phyloP scores from a whole-genome alignment of 768 basidiomycete species.

The Amanita fuliginea region DNA sequence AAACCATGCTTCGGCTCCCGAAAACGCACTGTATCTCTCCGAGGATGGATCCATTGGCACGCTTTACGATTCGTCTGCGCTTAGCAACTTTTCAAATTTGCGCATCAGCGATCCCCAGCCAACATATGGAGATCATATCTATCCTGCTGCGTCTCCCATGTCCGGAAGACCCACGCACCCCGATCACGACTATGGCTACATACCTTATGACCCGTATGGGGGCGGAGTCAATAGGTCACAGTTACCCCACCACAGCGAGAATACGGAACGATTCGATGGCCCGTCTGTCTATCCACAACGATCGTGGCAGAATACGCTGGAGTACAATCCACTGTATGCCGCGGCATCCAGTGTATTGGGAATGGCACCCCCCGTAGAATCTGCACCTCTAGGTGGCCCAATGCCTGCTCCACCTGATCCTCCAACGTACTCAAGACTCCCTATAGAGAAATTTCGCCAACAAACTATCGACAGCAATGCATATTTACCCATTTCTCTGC shows the following conservation, averaged over 20 bases:
- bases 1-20: not conserved
- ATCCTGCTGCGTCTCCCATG: not conserved
- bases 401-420: constrained; percentile 12
- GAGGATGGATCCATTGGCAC: not conserved
- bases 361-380: constrained; percentile 51
- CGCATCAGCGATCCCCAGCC: not conserved
- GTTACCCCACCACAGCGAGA: not conserved
- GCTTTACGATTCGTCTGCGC: not conserved
- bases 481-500: constrained; percentile 15
- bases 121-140: not conserved
- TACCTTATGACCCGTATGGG: not conserved
- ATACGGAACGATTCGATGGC: not conserved
- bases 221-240: not conserved
- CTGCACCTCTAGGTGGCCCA: constrained; percentile 9
- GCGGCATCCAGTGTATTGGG: constrained; percentile 78
- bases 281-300: not conserved
- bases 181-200: not conserved
- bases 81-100: constrained; percentile 1
- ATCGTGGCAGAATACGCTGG: constrained; percentile 19
- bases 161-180: not conserved
- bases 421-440: constrained; percentile 7
- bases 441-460: not conserved
- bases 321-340: constrained; percentile 52
- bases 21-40: not conserved
- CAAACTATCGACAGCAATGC: not conserved